A percentile compares a stretch with the other conserved stretches of the same genome.
These are phyloP conservation scores for Apiospora kogelbergensis DNA, from an alignment of 2,329 filamentous ascomycete genomes.

Conservation along the genomic window DNA sequence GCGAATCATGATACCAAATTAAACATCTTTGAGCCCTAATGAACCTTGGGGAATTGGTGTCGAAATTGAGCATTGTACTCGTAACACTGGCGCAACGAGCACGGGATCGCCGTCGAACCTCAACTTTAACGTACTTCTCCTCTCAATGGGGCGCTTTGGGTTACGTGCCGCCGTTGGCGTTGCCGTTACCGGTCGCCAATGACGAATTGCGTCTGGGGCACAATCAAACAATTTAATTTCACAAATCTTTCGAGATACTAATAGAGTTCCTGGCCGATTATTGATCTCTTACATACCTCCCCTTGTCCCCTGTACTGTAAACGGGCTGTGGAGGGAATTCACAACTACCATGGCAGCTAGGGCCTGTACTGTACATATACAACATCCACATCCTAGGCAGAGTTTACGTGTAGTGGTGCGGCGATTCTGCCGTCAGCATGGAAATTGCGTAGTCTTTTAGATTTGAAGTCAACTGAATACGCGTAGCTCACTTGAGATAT, in stretches of 20 bases:
- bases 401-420: too few relatives aligned
- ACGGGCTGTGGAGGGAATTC: background rate
- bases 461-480: background rate
- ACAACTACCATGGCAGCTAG: background rate
- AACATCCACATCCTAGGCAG: background rate
- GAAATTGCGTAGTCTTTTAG: background rate
- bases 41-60: background rate
- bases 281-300: background rate
- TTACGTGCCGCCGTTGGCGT: background rate
- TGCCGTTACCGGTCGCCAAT: background rate
- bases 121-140: background rate
- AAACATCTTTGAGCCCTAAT: background rate
- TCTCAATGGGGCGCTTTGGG: background rate
- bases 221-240: background rate
- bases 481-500: background rate
- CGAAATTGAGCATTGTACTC: conserved; percentile 2
- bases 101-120: background rate
- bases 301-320: background rate
- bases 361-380: background rate
- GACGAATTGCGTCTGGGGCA: background rate
- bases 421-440: background rate
- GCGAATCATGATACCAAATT: background rate
- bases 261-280: background rate
- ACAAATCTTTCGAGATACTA: background rate
- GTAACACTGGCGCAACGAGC: background rate